Evolutionary conservation across 2,329 filamentous ascomycete species (phyloP), one percentile per base, ranked within the genome.

Genomic region (Thelonectria discophora): DNA sequence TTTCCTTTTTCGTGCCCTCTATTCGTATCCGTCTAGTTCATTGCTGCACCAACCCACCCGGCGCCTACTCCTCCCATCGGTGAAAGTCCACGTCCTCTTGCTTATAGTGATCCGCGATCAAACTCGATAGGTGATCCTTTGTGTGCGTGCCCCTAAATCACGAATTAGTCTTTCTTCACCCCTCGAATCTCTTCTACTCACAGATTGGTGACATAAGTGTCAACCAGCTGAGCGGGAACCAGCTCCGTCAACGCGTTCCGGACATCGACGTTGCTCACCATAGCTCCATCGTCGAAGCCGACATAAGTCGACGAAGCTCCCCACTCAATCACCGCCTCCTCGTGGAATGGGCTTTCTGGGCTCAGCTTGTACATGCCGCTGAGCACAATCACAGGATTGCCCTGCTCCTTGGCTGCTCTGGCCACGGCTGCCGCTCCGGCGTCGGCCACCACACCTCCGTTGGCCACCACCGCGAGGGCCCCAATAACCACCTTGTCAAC

Each of bases 401-500:
- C 88, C 71, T 94, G 90, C 67, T 90, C 88, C 73, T 90, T 90
- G 13, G 95, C 95, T 8, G 94, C 93, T 64, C 90, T 89, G 5
- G 94, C 93, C 66, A 98, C 91, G 42, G 91, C 88, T 18, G 88
- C 88, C 10, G 92, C 91, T n/a, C 95, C 95, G 5, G 91, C 88
- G 42, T 93, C 90, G 17, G 93, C 91, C 27, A 98, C 85, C 24
- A 97, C 86, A 7, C 91, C 91, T 53, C 95, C 95, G 71, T 97
- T 95, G 51, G 92, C 92, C 47, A 96, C 88, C 27, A 99, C 92
- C 3, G 91, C 90, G 72, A 94, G 90, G 6, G 94, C 94, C 12
- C 91, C 90, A 7, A 99, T 83, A 50, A 99, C 91, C 63, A 99
- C 94, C 80, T 97, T 97, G 82, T 94, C 96, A 70, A 97, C 92